A percentile compares a stretch with the other conserved stretches of the same genome.
Conservation (phyloP, 1,284 basidiomycete genomes). For the Phellinidium pouzarii region DNA sequence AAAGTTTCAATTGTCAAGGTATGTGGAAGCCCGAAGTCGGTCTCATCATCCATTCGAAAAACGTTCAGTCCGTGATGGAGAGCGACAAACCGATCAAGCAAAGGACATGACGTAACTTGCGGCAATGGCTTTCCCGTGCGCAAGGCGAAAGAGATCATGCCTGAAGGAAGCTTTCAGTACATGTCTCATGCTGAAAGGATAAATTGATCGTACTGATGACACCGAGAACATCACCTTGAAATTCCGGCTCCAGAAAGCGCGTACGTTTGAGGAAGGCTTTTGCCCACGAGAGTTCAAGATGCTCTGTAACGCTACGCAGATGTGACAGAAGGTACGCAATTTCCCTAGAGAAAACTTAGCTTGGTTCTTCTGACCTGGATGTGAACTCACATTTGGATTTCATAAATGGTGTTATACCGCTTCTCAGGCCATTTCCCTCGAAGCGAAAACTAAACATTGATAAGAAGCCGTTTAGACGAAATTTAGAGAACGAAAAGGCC, state of each 20-base stretch:
- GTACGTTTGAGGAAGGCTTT: constrained; percentile 72
- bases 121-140: constrained; percentile 74
- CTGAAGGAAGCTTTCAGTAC: constrained; percentile 28
- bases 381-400: constrained; percentile 52
- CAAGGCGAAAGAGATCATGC: constrained; percentile 64
- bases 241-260: constrained; percentile 70
- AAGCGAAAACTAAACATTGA: constrained; percentile 48
- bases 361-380: constrained; percentile 1
- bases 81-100: constrained; percentile 57
- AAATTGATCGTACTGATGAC: constrained; percentile 54
- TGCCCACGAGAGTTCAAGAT: constrained; percentile 67
- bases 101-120: constrained; percentile 80
- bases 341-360: constrained; percentile 36
- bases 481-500: constrained; percentile 11
- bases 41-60: constrained; percentile 13
- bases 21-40: constrained; percentile 19
- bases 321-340: constrained; percentile 57
- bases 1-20: constrained; percentile 21
- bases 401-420: constrained; percentile 57
- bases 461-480: neutral
- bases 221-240: constrained; percentile 78
- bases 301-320: constrained; percentile 55
- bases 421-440: constrained; percentile 63
- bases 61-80: constrained; percentile 22
- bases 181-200: neutral